A percentile compares a stretch with the other conserved stretches of the same genome.
phyloP scores from a whole-genome alignment of 139 green algal genomes.

The Edaphochlamys debaryana region DNA sequence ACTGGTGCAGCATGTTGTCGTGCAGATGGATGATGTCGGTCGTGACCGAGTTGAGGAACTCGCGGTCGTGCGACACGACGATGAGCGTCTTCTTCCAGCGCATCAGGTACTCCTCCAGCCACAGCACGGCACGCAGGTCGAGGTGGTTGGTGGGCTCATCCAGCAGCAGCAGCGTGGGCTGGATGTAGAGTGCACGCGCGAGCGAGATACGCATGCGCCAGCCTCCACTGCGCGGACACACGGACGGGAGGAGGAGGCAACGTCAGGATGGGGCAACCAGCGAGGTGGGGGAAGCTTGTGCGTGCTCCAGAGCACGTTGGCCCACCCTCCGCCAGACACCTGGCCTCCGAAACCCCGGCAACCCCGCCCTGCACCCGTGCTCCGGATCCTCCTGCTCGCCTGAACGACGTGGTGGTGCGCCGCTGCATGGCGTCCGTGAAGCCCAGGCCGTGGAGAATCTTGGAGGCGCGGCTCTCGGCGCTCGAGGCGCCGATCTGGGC shows the following conservation, averaged over 20 bases:
- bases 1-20: conserved; percentile 82
- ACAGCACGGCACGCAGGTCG: conserved; percentile 92
- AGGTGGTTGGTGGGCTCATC: conserved; percentile 99
- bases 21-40: conserved; percentile 99
- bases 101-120: conserved; percentile 92
- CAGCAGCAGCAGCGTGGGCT: conserved; percentile 97
- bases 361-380: no score
- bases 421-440: conserved; percentile 93
- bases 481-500: conserved; percentile 77
- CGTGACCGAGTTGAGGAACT: conserved; percentile 98
- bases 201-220: conserved; percentile 99
- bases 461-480: conserved; percentile 93
- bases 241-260: no score
- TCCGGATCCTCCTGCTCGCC: conserved; percentile 62
- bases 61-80: conserved; percentile 93
- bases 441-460: conserved; percentile 98
- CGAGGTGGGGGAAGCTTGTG: no score
- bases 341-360: no score
- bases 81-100: conserved; percentile 41
- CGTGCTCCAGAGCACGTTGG: no score
- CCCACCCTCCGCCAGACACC: no score
- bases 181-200: conserved; percentile 98
- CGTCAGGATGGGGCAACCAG: not conserved
- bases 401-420: conserved; percentile 83
- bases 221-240: conserved; percentile 70